These are phyloP conservation scores for Endotrypanum monterogeii DNA, from an alignment of 208 protist species.

Conservation along the genomic window DNA sequence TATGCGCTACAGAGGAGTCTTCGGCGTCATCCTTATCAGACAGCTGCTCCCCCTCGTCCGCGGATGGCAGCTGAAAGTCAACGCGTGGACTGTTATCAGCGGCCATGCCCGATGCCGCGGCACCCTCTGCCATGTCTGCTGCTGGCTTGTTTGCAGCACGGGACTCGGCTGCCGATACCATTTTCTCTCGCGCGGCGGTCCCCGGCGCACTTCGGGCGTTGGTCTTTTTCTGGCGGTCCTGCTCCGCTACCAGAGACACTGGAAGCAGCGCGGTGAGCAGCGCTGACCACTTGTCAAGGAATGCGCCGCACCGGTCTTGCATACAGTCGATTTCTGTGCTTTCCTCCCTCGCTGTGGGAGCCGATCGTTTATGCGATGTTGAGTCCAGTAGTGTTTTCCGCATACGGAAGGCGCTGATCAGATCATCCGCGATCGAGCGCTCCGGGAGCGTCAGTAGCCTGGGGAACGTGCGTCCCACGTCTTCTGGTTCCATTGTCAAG, in stretches of 20 bases:
- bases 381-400: slow-evolving; percentile 23
- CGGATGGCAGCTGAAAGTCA: slow-evolving; percentile 11
- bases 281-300: slow-evolving; percentile 35
- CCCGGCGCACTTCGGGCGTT: not conserved
- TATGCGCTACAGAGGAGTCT: not conserved
- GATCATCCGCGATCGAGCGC: slow-evolving; percentile 66
- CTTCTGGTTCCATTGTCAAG: slow-evolving; percentile 76
- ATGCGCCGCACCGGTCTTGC: slow-evolving; percentile 18
- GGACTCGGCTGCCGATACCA: not conserved
- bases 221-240: not conserved
- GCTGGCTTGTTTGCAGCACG: not conserved
- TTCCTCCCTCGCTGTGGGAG: slow-evolving; percentile 2
- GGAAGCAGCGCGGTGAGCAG: slow-evolving; percentile 34
- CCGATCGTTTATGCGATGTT: not conserved
- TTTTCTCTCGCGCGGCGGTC: not conserved
- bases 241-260: slow-evolving; percentile 15
- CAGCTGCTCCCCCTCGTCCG: not conserved
- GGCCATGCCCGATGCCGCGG: not conserved
- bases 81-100: slow-evolving; percentile 2
- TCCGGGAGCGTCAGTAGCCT: slow-evolving; percentile 40
- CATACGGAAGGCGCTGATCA: slow-evolving; percentile 77
- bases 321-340: not conserved
- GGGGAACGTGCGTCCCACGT: slow-evolving; percentile 73
- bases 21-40: slow-evolving; percentile 7
- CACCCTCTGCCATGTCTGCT: not conserved